Evolutionary conservation across 1,284 basidiomycete genomes (phyloP).

Genomic region (Sanghuangporus baumii): DNA sequence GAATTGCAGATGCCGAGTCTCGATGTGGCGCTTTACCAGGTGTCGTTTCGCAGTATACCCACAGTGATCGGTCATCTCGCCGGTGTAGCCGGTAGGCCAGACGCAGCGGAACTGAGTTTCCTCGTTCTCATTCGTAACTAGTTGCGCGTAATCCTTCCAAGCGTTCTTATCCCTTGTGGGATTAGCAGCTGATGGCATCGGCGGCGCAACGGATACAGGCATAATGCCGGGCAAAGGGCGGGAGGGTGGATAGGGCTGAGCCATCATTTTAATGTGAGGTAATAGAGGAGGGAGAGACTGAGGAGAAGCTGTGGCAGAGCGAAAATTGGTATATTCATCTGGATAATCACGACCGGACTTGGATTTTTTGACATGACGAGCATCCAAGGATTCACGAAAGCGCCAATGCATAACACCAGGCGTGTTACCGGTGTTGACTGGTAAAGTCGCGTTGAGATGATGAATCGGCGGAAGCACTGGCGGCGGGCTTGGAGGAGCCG

Average conservation of each 20-base stretch:
- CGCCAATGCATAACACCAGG: conserved; percentile 7
- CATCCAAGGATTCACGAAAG: background rate
- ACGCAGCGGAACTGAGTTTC: conserved; percentile 24
- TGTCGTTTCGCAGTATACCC: conserved; percentile 56
- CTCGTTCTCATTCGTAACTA: conserved; percentile 5
- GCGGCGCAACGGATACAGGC: conserved; percentile 26
- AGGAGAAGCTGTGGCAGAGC: conserved; percentile 2
- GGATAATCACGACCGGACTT: background rate
- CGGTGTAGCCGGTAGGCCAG: conserved; percentile 22
- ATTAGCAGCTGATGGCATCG: conserved; percentile 25
- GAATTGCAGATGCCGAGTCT: conserved; percentile 54
- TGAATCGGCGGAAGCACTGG: conserved; percentile 10
- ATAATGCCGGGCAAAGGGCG: background rate
- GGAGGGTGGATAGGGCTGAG: background rate
- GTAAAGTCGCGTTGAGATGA: conserved; percentile 6
- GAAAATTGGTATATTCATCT: conserved; percentile 2
- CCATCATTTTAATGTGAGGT: conserved; percentile 6
- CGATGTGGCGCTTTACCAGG: conserved; percentile 61
- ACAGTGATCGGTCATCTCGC: conserved; percentile 30
- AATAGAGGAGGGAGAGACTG: conserved; percentile 4
- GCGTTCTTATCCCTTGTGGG: conserved; percentile 19
- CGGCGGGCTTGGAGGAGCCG: conserved; percentile 11
- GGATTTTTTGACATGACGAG: background rate
- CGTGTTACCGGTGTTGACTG: conserved; percentile 1
- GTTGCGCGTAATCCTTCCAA: conserved; percentile 13